Evolutionary conservation across 768 basidiomycete species (phyloP).

Genomic region (Amanita pallidorosea): DNA sequence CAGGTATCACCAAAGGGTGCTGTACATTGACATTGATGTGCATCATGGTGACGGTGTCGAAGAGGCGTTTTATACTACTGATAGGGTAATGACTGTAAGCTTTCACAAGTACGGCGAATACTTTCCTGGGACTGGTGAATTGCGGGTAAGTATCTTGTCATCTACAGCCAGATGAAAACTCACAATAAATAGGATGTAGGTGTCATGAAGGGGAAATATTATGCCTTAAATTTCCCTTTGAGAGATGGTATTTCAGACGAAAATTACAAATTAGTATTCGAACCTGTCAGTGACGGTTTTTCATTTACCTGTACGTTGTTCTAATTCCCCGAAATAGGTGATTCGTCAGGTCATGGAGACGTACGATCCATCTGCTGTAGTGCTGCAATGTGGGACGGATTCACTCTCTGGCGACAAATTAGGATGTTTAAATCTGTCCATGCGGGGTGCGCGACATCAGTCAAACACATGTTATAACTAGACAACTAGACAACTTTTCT

Average conservation of each 20-base stretch:
- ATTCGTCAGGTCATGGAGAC: constrained; percentile 90
- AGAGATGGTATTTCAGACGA: constrained; percentile 94
- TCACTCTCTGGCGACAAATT: constrained; percentile 94
- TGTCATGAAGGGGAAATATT: constrained; percentile 89
- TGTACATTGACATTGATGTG: constrained; percentile 98
- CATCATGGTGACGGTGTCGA: constrained; percentile 99
- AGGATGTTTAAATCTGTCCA: constrained; percentile 92
- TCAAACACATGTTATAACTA: background rate
- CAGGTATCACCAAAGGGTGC: constrained; percentile 87
- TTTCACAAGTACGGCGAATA: constrained; percentile 99
- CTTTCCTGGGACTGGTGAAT: constrained; percentile 98
- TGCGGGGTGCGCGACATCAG: constrained; percentile 54
- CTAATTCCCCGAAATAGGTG: constrained; percentile 39
- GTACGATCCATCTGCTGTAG: constrained; percentile 90
- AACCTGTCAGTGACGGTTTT: constrained; percentile 54
- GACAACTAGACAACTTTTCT: background rate
- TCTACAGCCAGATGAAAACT: constrained; percentile 1
- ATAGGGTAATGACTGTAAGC: constrained; percentile 96
- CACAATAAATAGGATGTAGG: constrained; percentile 62
- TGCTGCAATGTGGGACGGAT: constrained; percentile 96
- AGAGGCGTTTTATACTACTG: constrained; percentile 98
- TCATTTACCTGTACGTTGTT: background rate
- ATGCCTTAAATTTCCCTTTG: constrained; percentile 89
- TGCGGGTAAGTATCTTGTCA: constrained; percentile 46
- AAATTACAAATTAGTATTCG: constrained; percentile 90